Conservation (phyloP, 2,329 filamentous ascomycete species). For the Phialocephala subalpina region DNA sequence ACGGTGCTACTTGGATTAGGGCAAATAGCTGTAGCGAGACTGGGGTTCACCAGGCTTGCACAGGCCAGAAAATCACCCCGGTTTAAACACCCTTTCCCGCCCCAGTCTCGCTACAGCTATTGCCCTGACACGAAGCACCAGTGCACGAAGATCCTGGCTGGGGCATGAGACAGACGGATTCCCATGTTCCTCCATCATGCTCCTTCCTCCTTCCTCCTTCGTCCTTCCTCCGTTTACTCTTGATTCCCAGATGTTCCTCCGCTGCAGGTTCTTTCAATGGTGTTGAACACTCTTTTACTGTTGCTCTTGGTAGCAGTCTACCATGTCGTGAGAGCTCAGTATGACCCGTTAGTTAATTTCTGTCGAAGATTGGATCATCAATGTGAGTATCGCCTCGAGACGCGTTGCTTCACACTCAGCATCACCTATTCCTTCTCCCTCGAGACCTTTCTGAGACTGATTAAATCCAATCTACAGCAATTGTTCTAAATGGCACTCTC, state of each 20-base stretch:
- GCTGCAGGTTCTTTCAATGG: conserved; percentile 4
- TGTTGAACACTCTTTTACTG: conserved; percentile 4
- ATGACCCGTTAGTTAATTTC: conserved; percentile 11
- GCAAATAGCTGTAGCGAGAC: too few relatives aligned
- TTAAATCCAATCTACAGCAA: background rate
- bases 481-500: conserved; percentile 17
- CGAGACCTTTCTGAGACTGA: background rate
- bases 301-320: conserved; percentile 7
- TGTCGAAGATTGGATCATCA: conserved; percentile 17
- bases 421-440: background rate
- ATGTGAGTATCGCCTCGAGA: background rate
- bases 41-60: too few relatives aligned
- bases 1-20: too few relatives aligned
- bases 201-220: background rate
- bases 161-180: background rate
- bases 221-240: background rate
- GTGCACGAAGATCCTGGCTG: background rate
- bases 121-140: too few relatives aligned
- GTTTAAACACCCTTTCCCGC: too few relatives aligned
- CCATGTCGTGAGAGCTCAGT: conserved; percentile 10
- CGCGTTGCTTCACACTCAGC: background rate
- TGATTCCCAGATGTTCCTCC: background rate
- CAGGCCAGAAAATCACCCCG: too few relatives aligned
- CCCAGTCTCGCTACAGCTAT: too few relatives aligned
- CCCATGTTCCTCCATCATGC: background rate